A percentile compares a stretch with the other conserved stretches of the same genome.
Evolutionary conservation across 192 early-diverging fungal species (phyloP).

Genomic region (Chytriomyces sp.): DNA sequence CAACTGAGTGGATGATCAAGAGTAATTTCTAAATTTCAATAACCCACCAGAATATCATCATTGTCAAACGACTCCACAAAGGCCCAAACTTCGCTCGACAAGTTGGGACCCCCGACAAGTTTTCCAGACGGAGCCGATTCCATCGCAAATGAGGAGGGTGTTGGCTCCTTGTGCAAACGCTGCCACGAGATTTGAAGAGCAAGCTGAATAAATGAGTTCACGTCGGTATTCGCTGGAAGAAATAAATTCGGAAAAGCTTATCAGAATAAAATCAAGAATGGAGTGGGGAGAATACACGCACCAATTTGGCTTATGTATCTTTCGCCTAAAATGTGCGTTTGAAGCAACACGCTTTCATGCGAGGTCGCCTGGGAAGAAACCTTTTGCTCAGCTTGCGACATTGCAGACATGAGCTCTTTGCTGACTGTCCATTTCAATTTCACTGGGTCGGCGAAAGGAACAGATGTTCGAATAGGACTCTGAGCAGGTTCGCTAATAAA

Average conservation of each 20-base stretch:
- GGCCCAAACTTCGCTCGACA: slow-evolving; percentile 71
- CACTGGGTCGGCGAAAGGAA: slow-evolving; percentile 56
- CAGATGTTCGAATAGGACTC: slow-evolving; percentile 7
- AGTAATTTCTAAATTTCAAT: background rate
- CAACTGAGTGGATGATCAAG: background rate
- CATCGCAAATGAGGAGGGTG: background rate
- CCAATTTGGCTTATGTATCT: slow-evolving; percentile 81
- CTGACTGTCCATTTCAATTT: slow-evolving; percentile 75
- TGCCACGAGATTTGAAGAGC: slow-evolving; percentile 84
- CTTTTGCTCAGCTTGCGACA: slow-evolving; percentile 66
- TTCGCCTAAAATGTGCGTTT: slow-evolving; percentile 75
- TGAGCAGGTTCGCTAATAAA: slow-evolving; percentile 10
- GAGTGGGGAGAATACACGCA: slow-evolving; percentile 1
- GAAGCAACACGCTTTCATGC: slow-evolving; percentile 74
- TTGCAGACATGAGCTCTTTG: slow-evolving; percentile 53
- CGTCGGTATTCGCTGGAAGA: slow-evolving; percentile 54
- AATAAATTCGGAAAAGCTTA: background rate
- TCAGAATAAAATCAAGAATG: slow-evolving; percentile 11
- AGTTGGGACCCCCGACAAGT: slow-evolving; percentile 77
- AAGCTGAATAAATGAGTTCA: slow-evolving; percentile 91
- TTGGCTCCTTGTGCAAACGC: slow-evolving; percentile 63
- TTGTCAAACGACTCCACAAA: slow-evolving; percentile 82
- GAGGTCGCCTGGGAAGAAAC: slow-evolving; percentile 48
- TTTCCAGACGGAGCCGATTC: background rate
- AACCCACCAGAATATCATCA: slow-evolving; percentile 60